A percentile compares a stretch with the other conserved stretches of the same genome.
These are phyloP conservation scores for Termitomyces sp. DNA, from an alignment of 768 basidiomycete genomes.

Conservation along the genomic window DNA sequence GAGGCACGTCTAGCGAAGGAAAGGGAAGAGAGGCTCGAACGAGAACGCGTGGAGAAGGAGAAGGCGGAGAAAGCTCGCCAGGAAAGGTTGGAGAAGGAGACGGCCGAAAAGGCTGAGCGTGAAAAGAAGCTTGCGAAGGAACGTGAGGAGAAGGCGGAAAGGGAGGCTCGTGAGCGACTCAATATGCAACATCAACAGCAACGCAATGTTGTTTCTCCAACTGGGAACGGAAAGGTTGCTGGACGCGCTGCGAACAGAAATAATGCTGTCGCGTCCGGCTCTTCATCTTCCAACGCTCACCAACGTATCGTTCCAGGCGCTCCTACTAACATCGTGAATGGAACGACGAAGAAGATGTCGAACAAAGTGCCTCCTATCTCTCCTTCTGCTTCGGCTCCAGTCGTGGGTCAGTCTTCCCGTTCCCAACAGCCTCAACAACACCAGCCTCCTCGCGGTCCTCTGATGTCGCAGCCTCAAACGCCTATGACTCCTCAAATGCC, in stretches of 20 bases:
- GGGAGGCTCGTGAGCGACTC: conserved; percentile 23
- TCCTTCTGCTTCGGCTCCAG: conserved; percentile 19
- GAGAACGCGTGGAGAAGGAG: conserved; percentile 37
- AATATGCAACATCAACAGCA: conserved; percentile 40
- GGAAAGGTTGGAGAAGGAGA: conserved; percentile 32
- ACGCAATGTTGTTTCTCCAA: conserved; percentile 35
- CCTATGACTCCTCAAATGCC: conserved; percentile 44
- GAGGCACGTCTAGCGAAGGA: conserved; percentile 61
- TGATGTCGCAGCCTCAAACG: conserved; percentile 37
- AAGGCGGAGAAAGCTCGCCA: conserved; percentile 26
- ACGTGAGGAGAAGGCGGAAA: conserved; percentile 23
- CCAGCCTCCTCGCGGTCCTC: conserved; percentile 27
- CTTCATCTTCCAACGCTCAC: conserved; percentile 25
- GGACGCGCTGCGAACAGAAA: conserved; percentile 41
- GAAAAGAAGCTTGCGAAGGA: conserved; percentile 25
- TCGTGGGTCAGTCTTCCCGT: conserved; percentile 24
- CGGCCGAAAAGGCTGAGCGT: conserved; percentile 33
- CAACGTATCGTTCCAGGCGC: conserved; percentile 21
- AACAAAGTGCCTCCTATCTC: conserved; percentile 37
- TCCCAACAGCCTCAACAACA: conserved; percentile 27
- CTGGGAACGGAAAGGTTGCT: conserved; percentile 23
- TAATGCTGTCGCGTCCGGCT: conserved; percentile 37
- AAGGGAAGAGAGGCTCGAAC: conserved; percentile 48
- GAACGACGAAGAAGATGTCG: conserved; percentile 55
- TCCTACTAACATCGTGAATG: conserved; percentile 32